Conservation (phyloP, 192 early-diverging fungal genomes). For the Coemansia aciculifera region DNA sequence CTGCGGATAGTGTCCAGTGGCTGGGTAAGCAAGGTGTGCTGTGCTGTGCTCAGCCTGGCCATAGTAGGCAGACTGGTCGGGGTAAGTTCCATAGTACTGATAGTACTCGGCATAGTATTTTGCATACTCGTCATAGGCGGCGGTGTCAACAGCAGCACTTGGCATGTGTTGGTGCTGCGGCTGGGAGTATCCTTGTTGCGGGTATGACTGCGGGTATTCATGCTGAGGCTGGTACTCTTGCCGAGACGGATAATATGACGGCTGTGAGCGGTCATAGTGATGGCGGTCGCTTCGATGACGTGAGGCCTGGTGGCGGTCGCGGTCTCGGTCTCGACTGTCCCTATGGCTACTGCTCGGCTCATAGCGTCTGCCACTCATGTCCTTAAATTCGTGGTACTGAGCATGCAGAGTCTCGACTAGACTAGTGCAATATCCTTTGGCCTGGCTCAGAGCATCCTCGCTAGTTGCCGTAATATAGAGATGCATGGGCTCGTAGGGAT, state of each 20-base stretch:
- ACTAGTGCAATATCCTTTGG: constrained; percentile 69
- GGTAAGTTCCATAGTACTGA: constrained; percentile 51
- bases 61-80: constrained; percentile 42
- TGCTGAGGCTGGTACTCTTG: constrained; percentile 4
- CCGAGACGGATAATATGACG: constrained; percentile 10
- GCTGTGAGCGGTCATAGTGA: constrained; percentile 16
- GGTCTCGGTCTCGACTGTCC: constrained; percentile 14
- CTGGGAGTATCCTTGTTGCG: constrained; percentile 20
- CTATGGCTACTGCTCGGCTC: constrained; percentile 15
- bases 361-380: constrained; percentile 24
- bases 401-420: constrained; percentile 75
- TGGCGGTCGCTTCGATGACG: not conserved
- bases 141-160: constrained; percentile 8
- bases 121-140: constrained; percentile 38
- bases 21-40: constrained; percentile 7
- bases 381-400: constrained; percentile 65
- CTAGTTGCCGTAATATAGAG: constrained; percentile 70
- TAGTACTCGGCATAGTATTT: constrained; percentile 50
- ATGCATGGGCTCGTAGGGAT: constrained; percentile 77
- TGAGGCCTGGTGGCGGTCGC: constrained; percentile 9
- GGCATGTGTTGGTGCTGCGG: not conserved
- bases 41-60: constrained; percentile 10
- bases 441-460: constrained; percentile 69
- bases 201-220: constrained; percentile 12
- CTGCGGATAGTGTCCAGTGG: not conserved